Evolutionary conservation across 805 yeast genomes (phyloP), one percentile per base, ranked within the genome.

Genomic region (Maudiozyma serrabonitensis): DNA sequence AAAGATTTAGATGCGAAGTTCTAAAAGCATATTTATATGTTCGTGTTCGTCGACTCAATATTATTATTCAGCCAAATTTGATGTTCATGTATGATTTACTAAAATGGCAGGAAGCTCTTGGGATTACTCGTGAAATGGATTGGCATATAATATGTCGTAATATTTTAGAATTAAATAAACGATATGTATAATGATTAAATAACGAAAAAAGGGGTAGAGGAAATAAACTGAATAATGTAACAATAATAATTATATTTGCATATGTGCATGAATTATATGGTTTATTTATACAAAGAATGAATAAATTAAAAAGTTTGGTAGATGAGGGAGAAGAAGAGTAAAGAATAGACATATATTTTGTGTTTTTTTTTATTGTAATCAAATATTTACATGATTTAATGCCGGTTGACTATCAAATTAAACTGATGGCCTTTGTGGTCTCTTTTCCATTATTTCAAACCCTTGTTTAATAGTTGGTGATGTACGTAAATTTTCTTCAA

Each of bases 51-150:
- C 72, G 98, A 47, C 74, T 91, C 59, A 91, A 91, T 64, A 90
- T 91, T 51, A 87, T 91, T 32, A 91, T 91, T 54, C 98, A 91
- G 66, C 98, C 98, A 13, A 91, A 89, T 63, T 71, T 91, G 62
- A 78, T 91, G 63, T 82, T 91, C 62, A 85, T 89, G 88, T 91
- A 88, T 65, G 97, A 90, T 61, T 71, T 91, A 52, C 79, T 87
- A 64, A 83, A 82, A 63, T 64, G 68, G 62, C 69, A 67, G 47
- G 75, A 72, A 49, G 43, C 58, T 54, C 35, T 54, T 60, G 42
- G 58, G 41, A 43, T 49, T 11, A 38, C 54, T 31, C 72, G 95
- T 34, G 87, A 81, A 49, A 82, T 87, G 47, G 96, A 89, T 58
- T 91, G 98, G 98, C 84, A 80, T 60, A 74, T 85, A 6, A 69